Conservation (phyloP, 768 basidiomycete genomes). For the Tylopilus sp. region DNA sequence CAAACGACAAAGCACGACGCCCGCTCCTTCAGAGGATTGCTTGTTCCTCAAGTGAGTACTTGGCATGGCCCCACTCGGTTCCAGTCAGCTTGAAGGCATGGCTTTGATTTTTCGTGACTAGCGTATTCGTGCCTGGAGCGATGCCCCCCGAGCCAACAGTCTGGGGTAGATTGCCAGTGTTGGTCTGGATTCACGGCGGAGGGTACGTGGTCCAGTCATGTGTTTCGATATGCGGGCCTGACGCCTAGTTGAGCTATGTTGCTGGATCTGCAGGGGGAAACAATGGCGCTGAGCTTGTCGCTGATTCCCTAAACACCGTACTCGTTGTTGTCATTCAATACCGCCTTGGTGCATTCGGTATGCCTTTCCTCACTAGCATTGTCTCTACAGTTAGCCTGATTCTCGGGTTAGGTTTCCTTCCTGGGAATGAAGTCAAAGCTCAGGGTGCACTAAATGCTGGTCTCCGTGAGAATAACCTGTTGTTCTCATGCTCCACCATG, state of each 20-base stretch:
- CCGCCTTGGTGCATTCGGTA: conserved; percentile 8
- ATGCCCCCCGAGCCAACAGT: neutral
- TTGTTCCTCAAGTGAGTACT: neutral
- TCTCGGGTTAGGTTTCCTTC: neutral
- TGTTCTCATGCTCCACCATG: neutral
- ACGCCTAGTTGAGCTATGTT: neutral
- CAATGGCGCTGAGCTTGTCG: conserved; percentile 7
- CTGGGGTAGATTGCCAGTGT: conserved; percentile 1
- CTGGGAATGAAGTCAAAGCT: neutral
- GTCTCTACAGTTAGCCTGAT: neutral
- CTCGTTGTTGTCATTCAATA: conserved; percentile 11
- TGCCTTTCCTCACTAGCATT: neutral
- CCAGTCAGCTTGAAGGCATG: too few relatives aligned
- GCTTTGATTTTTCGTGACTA: neutral
- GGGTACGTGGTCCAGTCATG: neutral
- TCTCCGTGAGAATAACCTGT: conserved; percentile 1
- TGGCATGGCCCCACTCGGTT: too few relatives aligned
- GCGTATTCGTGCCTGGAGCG: conserved; percentile 12
- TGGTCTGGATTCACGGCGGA: conserved; percentile 8
- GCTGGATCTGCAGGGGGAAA: neutral
- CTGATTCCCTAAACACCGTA: neutral
- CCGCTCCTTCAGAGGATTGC: neutral
- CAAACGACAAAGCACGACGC: conserved; percentile 10
- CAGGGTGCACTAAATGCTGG: conserved; percentile 4
- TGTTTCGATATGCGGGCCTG: neutral